Conservation (phyloP, 306 rosid species). For the Sesbania bispinosa region DNA sequence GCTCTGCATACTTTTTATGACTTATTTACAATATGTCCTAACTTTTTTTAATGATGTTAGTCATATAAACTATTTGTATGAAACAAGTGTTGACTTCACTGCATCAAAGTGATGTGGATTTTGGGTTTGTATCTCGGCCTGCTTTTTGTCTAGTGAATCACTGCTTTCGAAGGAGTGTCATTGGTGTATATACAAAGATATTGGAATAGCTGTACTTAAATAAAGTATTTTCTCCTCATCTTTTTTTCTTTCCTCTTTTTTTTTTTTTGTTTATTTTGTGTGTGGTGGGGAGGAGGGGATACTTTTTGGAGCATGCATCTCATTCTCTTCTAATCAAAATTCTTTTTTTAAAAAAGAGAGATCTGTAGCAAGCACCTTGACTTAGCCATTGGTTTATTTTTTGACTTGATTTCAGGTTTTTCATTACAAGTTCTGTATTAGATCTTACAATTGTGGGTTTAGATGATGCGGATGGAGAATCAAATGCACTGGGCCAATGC, state of each 20-base stretch:
- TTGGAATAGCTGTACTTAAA: background rate
- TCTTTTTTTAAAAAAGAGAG: background rate
- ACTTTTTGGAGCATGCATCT: background rate
- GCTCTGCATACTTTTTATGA: background rate
- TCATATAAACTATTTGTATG: background rate
- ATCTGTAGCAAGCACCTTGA: background rate
- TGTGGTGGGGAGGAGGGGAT: background rate
- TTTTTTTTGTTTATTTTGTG: background rate
- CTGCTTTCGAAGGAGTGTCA: background rate
- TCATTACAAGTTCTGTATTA: slow-evolving; percentile 87
- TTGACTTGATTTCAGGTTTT: slow-evolving; percentile 71
- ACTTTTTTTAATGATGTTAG: background rate
- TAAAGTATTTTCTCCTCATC: background rate
- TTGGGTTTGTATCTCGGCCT: background rate
- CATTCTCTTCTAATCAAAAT: background rate
- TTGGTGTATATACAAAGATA: background rate
- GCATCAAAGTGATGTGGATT: background rate
- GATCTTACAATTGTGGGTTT: slow-evolving; percentile 97
- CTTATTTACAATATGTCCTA: background rate
- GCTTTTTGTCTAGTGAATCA: background rate
- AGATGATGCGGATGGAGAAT: slow-evolving; percentile 83
- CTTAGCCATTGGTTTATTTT: background rate
- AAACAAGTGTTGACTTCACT: background rate
- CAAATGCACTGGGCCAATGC: slow-evolving; percentile 61
- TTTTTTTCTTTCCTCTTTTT: background rate